Conservation (phyloP, 257 asterid species). For the Nicotiana attenuata region DNA sequence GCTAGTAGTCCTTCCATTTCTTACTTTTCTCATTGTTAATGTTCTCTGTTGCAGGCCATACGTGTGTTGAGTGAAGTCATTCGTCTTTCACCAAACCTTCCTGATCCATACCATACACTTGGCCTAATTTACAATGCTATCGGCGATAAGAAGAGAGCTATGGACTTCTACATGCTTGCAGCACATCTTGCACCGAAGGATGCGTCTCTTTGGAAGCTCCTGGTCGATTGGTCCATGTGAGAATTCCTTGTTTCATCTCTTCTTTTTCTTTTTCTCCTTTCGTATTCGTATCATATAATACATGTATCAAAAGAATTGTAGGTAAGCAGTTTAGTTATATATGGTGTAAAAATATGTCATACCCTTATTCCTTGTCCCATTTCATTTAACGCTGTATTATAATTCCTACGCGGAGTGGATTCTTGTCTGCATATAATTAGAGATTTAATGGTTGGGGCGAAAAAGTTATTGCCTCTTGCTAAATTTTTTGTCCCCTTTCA, state of each 20-base stretch:
- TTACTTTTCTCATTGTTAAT: constrained; percentile 17
- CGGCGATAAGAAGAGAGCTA: constrained; percentile 56
- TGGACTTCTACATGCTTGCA: constrained; percentile 75
- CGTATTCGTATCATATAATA: background rate
- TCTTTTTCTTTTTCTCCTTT: background rate
- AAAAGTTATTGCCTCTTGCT: background rate
- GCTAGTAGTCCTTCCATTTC: constrained; percentile 9
- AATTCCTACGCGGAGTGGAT: background rate
- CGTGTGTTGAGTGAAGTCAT: constrained; percentile 55
- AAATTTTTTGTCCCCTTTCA: background rate
- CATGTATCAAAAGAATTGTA: background rate
- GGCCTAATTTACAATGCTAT: constrained; percentile 59
- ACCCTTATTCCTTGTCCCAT: background rate
- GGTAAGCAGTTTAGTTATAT: background rate
- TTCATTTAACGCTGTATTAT: background rate
- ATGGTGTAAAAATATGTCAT: constrained; percentile 4
- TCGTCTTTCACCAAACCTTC: constrained; percentile 69
- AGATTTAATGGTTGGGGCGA: background rate
- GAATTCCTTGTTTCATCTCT: constrained; percentile 7
- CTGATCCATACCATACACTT: constrained; percentile 75
- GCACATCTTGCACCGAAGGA: constrained; percentile 78
- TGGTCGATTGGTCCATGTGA: constrained; percentile 61
- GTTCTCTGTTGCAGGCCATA: constrained; percentile 55
- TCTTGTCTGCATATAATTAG: background rate
- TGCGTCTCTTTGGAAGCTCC: constrained; percentile 74